A percentile compares a stretch with the other conserved stretches of the same genome.
These are phyloP conservation scores for Hypoxylon sp. DNA, from an alignment of 2,329 filamentous ascomycete species.

Conservation along the genomic window DNA sequence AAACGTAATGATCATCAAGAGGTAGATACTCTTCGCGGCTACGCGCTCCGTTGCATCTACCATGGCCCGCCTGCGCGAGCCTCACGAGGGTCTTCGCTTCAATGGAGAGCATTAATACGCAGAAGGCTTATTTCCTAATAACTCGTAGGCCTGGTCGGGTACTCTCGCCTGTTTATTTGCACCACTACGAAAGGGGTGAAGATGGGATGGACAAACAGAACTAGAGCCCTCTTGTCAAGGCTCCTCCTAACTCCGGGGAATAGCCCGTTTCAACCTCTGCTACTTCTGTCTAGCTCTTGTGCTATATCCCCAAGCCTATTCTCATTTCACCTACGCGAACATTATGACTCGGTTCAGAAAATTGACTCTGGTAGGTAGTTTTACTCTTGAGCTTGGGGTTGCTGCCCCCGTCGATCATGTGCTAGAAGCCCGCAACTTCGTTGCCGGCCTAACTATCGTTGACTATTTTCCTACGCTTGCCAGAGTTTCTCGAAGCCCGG, in stretches of 20 bases:
- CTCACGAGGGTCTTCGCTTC: not conserved
- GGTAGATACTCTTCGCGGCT: slow-evolving; percentile 10
- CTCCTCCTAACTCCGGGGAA: not conserved
- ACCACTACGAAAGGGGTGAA: slow-evolving; percentile 4
- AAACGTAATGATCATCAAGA: slow-evolving; percentile 15
- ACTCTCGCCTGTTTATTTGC: not conserved
- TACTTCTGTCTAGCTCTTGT: not conserved
- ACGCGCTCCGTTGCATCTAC: slow-evolving; percentile 14
- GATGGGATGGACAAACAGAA: slow-evolving; percentile 22
- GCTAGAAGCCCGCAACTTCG: slow-evolving; percentile 29
- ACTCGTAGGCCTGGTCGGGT: not conserved
- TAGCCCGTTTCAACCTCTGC: not conserved
- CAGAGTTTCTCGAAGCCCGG: slow-evolving; percentile 29
- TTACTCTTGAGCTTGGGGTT: slow-evolving; percentile 21
- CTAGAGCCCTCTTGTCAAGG: not conserved
- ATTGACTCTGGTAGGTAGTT: slow-evolving; percentile 28
- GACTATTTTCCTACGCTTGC: slow-evolving; percentile 41
- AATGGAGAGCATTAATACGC: slow-evolving; percentile 28
- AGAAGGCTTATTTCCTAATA: slow-evolving; percentile 11
- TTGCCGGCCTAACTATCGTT: slow-evolving; percentile 40
- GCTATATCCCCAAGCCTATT: not conserved
- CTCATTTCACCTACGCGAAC: not conserved
- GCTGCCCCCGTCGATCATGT: slow-evolving; percentile 34
- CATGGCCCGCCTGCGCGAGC: slow-evolving; percentile 9
- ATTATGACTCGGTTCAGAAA: slow-evolving; percentile 25